A percentile compares a stretch with the other conserved stretches of the same genome.
Evolutionary conservation across 2,329 filamentous ascomycete genomes (phyloP).

Genomic region (Emergomyces pasteurianus): DNA sequence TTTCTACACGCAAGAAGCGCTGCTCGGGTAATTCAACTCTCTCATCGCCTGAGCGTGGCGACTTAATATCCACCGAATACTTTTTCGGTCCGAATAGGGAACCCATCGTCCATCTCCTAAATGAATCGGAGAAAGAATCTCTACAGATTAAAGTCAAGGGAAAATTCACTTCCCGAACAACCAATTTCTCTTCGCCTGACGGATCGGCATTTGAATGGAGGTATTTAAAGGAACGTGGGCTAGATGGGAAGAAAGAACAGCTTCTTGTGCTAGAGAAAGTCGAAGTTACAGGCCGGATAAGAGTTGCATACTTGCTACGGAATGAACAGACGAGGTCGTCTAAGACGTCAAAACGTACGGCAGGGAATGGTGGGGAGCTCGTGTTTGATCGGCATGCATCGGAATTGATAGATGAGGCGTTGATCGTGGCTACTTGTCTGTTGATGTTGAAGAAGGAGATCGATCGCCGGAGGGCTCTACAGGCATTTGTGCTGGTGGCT

Average conservation of each 20-base stretch:
- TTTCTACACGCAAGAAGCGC: constrained; percentile 38
- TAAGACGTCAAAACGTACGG: constrained; percentile 24
- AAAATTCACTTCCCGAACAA: constrained; percentile 37
- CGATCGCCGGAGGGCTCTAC: constrained; percentile 43
- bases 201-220: constrained; percentile 44
- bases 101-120: constrained; percentile 34
- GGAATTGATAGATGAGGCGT: constrained; percentile 30
- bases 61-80: constrained; percentile 44
- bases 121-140: constrained; percentile 13
- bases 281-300: constrained; percentile 3
- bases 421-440: constrained; percentile 46
- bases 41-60: constrained; percentile 25
- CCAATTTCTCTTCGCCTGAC: constrained; percentile 36
- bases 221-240: constrained; percentile 34
- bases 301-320: constrained; percentile 30
- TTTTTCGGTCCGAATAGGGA: constrained; percentile 44
- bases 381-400: constrained; percentile 39
- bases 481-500: constrained; percentile 30
- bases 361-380: constrained; percentile 36
- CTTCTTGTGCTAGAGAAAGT: constrained; percentile 18
- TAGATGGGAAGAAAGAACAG: constrained; percentile 16
- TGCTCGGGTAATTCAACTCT: constrained; percentile 41
- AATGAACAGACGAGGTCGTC: constrained; percentile 29
- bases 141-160: constrained; percentile 22
- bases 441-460: constrained; percentile 56